phyloP scores from a whole-genome alignment of 2,329 filamentous ascomycete genomes.

The Fusarium robinianum region DNA sequence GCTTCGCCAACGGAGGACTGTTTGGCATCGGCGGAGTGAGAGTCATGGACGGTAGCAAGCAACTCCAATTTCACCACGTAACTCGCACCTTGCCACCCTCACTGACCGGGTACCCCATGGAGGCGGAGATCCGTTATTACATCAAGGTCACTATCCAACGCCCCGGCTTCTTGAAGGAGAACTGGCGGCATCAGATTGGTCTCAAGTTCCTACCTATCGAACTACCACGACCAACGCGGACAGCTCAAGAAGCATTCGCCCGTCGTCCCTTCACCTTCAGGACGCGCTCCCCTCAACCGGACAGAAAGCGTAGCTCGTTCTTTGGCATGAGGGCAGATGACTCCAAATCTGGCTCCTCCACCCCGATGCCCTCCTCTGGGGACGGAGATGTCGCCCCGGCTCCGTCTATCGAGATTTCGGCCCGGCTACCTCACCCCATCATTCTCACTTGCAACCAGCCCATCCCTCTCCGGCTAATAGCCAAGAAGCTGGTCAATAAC shows the following conservation, averaged over 20 bases:
- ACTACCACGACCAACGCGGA: slow-evolving; percentile 70
- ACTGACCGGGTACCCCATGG: slow-evolving; percentile 80
- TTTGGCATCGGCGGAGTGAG: slow-evolving; percentile 59
- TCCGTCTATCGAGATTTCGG: slow-evolving; percentile 76
- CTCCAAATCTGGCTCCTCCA: slow-evolving; percentile 28
- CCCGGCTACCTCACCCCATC: slow-evolving; percentile 81
- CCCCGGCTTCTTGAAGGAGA: slow-evolving; percentile 89
- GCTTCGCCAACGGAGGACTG: slow-evolving; percentile 51
- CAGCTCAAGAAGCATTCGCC: slow-evolving; percentile 81
- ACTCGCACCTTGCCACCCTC: slow-evolving; percentile 88
- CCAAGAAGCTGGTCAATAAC: slow-evolving; percentile 74
- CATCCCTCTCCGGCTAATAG: slow-evolving; percentile 77
- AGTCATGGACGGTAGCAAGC: slow-evolving; percentile 66
- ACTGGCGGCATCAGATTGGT: slow-evolving; percentile 69
- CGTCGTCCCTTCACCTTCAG: slow-evolving; percentile 68
- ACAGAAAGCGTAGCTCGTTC: slow-evolving; percentile 61
- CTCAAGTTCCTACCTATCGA: slow-evolving; percentile 95
- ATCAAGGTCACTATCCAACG: slow-evolving; percentile 93
- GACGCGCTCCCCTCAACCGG: slow-evolving; percentile 43
- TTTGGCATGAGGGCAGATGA: slow-evolving; percentile 53
- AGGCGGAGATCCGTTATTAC: slow-evolving; percentile 92
- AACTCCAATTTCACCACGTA: slow-evolving; percentile 70
- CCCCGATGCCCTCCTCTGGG: slow-evolving; percentile 35
- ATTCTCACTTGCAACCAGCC: slow-evolving; percentile 89
- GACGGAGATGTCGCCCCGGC: slow-evolving; percentile 42